Percentiles rank a stretch among this genome's conserved stretches.
phyloP scores from a whole-genome alignment of 2,329 filamentous ascomycete species.

The Plectosphaerella cucumerina region DNA sequence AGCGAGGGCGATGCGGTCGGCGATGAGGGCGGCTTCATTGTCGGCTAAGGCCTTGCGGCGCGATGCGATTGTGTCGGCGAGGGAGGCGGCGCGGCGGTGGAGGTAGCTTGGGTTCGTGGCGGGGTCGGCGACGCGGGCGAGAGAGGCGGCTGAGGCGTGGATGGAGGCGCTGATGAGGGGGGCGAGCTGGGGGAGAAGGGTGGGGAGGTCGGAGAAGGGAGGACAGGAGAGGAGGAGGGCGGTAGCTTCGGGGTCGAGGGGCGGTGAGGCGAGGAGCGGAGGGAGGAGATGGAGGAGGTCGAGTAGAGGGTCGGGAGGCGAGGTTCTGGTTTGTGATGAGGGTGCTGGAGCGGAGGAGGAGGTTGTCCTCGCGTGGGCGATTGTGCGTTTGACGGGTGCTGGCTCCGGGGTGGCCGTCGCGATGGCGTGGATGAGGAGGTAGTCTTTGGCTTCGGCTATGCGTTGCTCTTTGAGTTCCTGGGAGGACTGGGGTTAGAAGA shows the following conservation, averaged over 20 bases:
- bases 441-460: conserved; percentile 40
- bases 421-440: conserved; percentile 49
- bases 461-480: conserved; percentile 48
- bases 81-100: conserved; percentile 51
- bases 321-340: conserved; percentile 14
- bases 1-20: conserved; percentile 33
- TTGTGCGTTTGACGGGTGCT: conserved; percentile 12
- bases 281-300: conserved; percentile 52
- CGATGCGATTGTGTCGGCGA: conserved; percentile 34
- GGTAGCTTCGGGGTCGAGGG: conserved; percentile 29
- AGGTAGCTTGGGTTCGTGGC: conserved; percentile 50
- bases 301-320: conserved; percentile 39
- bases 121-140: conserved; percentile 45
- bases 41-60: conserved; percentile 28
- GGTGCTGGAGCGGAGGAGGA: conserved; percentile 5
- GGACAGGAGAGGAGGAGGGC: conserved; percentile 44
- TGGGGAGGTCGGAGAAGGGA: conserved; percentile 42
- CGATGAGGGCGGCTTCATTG: conserved; percentile 27
- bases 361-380: conserved; percentile 22
- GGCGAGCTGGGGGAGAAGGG: conserved; percentile 43
- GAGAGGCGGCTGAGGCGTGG: conserved; percentile 39
- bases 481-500: not conserved
- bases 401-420: conserved; percentile 32
- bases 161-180: conserved; percentile 45
- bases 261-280: conserved; percentile 32